Percentiles rank a stretch among this genome's conserved stretches.
phyloP scores from a whole-genome alignment of 352 stramenopile species.

The Phytophthora hybrid region DNA sequence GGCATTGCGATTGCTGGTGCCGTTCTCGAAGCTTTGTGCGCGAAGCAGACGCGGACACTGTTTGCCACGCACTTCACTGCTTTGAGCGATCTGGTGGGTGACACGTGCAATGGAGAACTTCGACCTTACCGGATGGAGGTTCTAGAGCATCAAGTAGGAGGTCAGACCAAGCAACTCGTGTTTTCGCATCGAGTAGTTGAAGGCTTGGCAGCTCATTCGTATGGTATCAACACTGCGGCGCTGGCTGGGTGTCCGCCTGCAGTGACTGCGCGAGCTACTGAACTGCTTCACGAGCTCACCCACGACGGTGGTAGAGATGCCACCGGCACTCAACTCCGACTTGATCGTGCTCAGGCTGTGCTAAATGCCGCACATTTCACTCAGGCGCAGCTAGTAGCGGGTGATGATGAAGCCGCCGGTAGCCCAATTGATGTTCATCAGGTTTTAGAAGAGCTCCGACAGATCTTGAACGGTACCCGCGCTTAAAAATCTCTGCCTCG shows the following conservation, averaged over 20 bases:
- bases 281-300: conserved; percentile 53
- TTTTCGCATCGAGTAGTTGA: conserved; percentile 84
- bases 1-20: conserved; percentile 82
- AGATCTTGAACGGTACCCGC: conserved; percentile 16
- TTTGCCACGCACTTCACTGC: conserved; percentile 91
- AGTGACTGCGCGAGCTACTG: conserved; percentile 58
- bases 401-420: background rate
- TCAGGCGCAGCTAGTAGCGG: background rate
- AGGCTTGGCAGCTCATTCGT: conserved; percentile 76
- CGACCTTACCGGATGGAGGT: conserved; percentile 81
- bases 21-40: conserved; percentile 75
- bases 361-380: conserved; percentile 1
- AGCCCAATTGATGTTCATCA: conserved; percentile 5
- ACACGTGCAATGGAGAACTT: conserved; percentile 44
- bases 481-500: conserved; percentile 2
- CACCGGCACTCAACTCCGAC: background rate
- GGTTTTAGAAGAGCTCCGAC: conserved; percentile 19
- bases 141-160: conserved; percentile 42
- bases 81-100: conserved; percentile 52
- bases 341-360: conserved; percentile 14
- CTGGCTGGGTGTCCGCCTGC: conserved; percentile 67
- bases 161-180: conserved; percentile 53
- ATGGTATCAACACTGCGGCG: conserved; percentile 80
- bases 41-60: conserved; percentile 64
- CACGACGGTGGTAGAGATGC: background rate